A percentile compares a stretch with the other conserved stretches of the same genome.
Evolutionary conservation across 768 basidiomycete species (phyloP).

Genomic region (Russula abietina): DNA sequence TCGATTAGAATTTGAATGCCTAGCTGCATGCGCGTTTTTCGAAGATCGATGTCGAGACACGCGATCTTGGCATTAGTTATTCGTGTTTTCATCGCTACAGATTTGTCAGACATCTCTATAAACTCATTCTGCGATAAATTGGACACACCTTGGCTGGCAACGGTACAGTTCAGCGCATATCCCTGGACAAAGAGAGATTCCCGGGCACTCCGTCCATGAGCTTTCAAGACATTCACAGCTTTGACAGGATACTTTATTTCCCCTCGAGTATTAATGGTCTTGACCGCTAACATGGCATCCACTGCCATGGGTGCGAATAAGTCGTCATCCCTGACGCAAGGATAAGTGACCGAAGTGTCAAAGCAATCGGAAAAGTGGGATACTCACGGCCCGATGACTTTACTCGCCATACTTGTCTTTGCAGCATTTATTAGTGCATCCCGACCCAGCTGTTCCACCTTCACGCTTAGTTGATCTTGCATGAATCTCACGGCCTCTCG

Average conservation of each 20-base stretch:
- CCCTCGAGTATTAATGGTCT: constrained; percentile 86
- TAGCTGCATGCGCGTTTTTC: constrained; percentile 94
- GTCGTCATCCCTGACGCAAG: constrained; percentile 75
- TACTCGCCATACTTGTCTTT: constrained; percentile 98
- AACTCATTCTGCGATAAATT: neutral
- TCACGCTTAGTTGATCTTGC: constrained; percentile 94
- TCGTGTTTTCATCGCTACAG: constrained; percentile 91
- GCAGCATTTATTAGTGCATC: constrained; percentile 94
- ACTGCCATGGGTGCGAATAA: constrained; percentile 98
- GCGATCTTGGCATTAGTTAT: constrained; percentile 94
- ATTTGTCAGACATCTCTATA: neutral
- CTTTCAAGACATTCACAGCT: constrained; percentile 97
- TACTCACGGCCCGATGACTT: constrained; percentile 92
- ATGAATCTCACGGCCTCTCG: constrained; percentile 96
- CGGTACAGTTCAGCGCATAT: constrained; percentile 97
- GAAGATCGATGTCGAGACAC: constrained; percentile 95
- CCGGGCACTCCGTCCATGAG: constrained; percentile 91
- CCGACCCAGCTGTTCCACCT: constrained; percentile 85
- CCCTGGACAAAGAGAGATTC: constrained; percentile 94
- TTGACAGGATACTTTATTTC: constrained; percentile 99
- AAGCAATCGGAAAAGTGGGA: neutral
- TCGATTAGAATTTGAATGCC: constrained; percentile 97
- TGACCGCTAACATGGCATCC: constrained; percentile 96
- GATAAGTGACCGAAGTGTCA: constrained; percentile 11
- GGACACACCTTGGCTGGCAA: constrained; percentile 88